Base-by-base conservation (phyloP, 2,329 filamentous ascomycete genomes). In the Iodosphaeria phyllophila region DNA sequence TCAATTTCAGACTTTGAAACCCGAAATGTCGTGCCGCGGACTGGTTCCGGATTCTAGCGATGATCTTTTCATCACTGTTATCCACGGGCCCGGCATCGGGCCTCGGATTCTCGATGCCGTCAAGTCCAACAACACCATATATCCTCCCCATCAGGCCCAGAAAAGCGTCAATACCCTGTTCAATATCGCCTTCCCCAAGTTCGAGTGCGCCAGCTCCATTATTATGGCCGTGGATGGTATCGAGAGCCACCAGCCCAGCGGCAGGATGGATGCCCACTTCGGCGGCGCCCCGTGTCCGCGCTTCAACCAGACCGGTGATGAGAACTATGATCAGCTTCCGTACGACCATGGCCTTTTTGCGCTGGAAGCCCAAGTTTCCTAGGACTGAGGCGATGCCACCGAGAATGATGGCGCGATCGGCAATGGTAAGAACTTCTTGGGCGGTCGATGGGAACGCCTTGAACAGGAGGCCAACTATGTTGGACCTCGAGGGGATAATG, bases 231-330 rank as follows among this genome's bases (percentile, higher is more conserved):
- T 52, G 55, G 3, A 53, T 47, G 8, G 64, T 54, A 34, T 71
- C 75, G 16, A 89, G 54, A 8, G 74, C 73, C 14, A 82, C 73
- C 25, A 93, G 55, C 0, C 82, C 84, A 7, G 86, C 82, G 11
- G 86, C 86, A 20, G 89, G 89, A 50, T 95, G 86, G 18, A 98
- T 80, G 4, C 86, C 89, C 40, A 89, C 79, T 43, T 95, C 89
- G n/a, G 89, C 84, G 20, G 89, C 89, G 16, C 86, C 86, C 23
- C 86, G 65, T 23, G 91, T 93, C 19, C 89, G 68, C 10, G 89
- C 89, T 48, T 93, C 82, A 4, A 92, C 74, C 6, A 98, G 60
- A 3, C 79, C 83, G 17, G 74, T 74, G 26, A 91, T 79, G 20
- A 95, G 59, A 10, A 83, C 72, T 4, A 73, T 74, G 6, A 98